Conservation (phyloP, 2,329 filamentous ascomycete species). For the Aspergillus carbonarius region DNA sequence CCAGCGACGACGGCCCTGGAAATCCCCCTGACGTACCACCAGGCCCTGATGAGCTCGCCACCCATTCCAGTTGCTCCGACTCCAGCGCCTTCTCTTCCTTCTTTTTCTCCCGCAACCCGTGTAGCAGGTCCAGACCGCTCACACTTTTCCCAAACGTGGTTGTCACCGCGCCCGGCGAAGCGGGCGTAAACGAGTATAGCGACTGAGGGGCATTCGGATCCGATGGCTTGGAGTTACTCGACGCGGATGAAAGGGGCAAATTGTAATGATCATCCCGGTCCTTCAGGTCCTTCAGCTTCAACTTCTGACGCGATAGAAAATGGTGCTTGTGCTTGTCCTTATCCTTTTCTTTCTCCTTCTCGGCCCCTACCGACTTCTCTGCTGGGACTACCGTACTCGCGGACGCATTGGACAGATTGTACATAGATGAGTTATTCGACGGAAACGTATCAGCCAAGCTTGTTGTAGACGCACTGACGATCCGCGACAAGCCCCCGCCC, state of each 20-base stretch:
- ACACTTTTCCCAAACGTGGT: constrained; percentile 75
- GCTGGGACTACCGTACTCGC: constrained; percentile 59
- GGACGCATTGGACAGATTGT: constrained; percentile 62
- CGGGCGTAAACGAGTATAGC: constrained; percentile 65
- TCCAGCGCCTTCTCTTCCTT: constrained; percentile 63
- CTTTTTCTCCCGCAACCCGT: constrained; percentile 79
- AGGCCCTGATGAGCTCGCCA: constrained; percentile 25
- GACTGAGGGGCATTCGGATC: constrained; percentile 64
- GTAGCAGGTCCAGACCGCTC: constrained; percentile 74
- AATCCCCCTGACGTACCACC: constrained; percentile 29
- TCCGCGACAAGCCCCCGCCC: constrained; percentile 52
- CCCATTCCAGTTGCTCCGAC: constrained; percentile 37
- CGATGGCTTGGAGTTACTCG: constrained; percentile 63
- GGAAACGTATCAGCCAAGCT: constrained; percentile 57
- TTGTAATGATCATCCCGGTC: constrained; percentile 59
- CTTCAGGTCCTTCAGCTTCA: constrained; percentile 63
- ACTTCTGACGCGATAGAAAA: constrained; percentile 64
- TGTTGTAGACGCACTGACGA: constrained; percentile 60
- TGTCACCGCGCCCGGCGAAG: constrained; percentile 59
- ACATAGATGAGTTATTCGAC: constrained; percentile 58
- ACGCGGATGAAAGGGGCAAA: constrained; percentile 63
- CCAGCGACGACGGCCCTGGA: constrained; percentile 38
- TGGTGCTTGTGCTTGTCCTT: constrained; percentile 58
- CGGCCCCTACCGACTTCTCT: constrained; percentile 39
- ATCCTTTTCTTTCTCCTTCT: constrained; percentile 43